Conservation (phyloP, 768 basidiomycete species). For the Termitomyces sp. region DNA sequence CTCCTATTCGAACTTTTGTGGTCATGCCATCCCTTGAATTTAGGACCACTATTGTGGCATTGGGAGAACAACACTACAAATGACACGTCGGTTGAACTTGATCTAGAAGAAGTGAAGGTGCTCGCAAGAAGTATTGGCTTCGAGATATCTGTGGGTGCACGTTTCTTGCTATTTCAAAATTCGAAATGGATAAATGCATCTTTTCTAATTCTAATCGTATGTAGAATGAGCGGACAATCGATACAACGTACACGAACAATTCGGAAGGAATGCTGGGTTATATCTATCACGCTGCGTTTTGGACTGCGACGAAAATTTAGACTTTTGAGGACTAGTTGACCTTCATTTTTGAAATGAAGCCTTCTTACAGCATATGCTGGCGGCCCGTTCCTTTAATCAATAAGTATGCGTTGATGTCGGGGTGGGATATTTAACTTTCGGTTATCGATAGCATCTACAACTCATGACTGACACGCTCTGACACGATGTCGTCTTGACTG, state of each 20-base stretch:
- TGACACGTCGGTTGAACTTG: slow-evolving; percentile 84
- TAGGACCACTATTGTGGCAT: slow-evolving; percentile 95
- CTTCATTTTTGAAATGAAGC: neutral
- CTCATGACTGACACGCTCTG: too few relatives aligned
- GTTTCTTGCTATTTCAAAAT: neutral
- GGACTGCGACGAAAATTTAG: slow-evolving; percentile 58
- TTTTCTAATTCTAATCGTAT: neutral
- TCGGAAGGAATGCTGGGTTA: slow-evolving; percentile 79
- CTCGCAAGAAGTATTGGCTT: slow-evolving; percentile 75
- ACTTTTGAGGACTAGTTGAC: neutral
- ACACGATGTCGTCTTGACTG: too few relatives aligned
- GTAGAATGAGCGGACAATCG: slow-evolving; percentile 80
- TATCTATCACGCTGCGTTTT: slow-evolving; percentile 81
- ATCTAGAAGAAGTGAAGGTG: slow-evolving; percentile 80
- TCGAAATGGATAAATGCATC: too few relatives aligned
- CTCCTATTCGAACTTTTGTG: neutral
- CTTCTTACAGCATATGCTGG: neutral
- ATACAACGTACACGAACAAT: slow-evolving; percentile 87
- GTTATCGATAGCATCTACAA: too few relatives aligned
- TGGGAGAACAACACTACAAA: slow-evolving; percentile 85
- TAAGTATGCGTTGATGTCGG: too few relatives aligned
- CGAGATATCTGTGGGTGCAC: slow-evolving; percentile 60
- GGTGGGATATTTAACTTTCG: too few relatives aligned
- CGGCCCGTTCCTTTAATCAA: neutral
- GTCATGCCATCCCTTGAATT: neutral